phyloP scores from a whole-genome alignment of 2,329 filamentous ascomycete genomes.

The Aureobasidium sp. region DNA sequence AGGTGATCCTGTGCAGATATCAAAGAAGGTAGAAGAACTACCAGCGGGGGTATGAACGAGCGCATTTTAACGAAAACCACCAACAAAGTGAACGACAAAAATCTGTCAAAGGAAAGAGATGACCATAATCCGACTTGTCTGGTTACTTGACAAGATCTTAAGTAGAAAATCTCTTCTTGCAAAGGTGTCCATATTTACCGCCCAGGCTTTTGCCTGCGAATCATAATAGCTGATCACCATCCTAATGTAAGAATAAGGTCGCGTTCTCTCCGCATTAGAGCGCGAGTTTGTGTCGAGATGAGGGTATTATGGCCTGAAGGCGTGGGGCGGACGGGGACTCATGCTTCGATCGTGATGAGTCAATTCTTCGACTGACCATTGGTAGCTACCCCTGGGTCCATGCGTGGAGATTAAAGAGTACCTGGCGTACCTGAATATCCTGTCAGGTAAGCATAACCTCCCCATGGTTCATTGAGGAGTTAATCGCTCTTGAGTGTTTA shows the following conservation, averaged over 20 bases:
- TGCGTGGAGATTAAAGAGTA: not conserved
- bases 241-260: not conserved
- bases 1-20: not conserved
- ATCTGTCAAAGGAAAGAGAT: not conserved
- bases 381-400: not conserved
- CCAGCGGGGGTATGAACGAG: not conserved
- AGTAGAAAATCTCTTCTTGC: not conserved
- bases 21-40: not conserved
- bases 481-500: not conserved
- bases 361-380: not conserved
- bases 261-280: not conserved
- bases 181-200: not conserved
- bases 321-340: not conserved
- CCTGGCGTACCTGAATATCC: not conserved
- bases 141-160: not conserved
- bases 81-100: not conserved
- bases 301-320: not conserved
- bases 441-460: not conserved
- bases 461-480: not conserved
- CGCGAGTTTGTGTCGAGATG: not conserved
- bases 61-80: not conserved
- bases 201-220: not conserved
- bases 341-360: constrained; percentile 5
- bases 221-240: not conserved
- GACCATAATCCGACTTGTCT: not conserved